phyloP scores from a whole-genome alignment of 1,284 basidiomycete genomes.

The Rhodotorula sp. region DNA sequence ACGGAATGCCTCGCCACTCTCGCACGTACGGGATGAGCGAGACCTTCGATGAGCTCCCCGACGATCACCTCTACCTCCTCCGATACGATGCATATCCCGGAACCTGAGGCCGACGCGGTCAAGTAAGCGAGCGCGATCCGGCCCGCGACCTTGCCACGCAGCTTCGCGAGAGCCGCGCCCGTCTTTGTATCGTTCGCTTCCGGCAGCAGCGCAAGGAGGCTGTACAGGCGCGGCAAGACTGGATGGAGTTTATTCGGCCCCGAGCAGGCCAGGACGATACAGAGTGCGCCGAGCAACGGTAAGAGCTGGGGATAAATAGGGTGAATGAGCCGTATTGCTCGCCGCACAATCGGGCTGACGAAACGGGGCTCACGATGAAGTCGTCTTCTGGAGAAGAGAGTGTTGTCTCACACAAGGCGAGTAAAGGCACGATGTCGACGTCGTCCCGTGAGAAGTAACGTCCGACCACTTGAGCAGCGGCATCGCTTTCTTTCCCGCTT shows the following conservation, averaged over 20 bases:
- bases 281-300: slow-evolving; percentile 14
- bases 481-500: slow-evolving; percentile 77
- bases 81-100: slow-evolving; percentile 67
- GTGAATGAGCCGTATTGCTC: no score
- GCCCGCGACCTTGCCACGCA: slow-evolving; percentile 30
- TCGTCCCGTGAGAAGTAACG: slow-evolving; percentile 67
- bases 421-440: slow-evolving; percentile 12
- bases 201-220: slow-evolving; percentile 22
- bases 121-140: slow-evolving; percentile 28
- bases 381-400: not conserved
- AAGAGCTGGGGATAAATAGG: not conserved
- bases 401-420: slow-evolving; percentile 1
- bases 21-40: slow-evolving; percentile 69
- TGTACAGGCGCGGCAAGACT: slow-evolving; percentile 15
- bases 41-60: slow-evolving; percentile 67
- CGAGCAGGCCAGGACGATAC: slow-evolving; percentile 11
- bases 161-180: not conserved
- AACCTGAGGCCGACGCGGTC: no score
- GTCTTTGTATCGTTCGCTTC: not conserved
- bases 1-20: not conserved
- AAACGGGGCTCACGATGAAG: no score
- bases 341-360: no score
- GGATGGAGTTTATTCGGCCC: not conserved
- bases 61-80: slow-evolving; percentile 74
- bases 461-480: slow-evolving; percentile 68